A percentile compares a stretch with the other conserved stretches of the same genome.
phyloP scores from a whole-genome alignment of 306 rosid species.

The Quillaja saponaria region DNA sequence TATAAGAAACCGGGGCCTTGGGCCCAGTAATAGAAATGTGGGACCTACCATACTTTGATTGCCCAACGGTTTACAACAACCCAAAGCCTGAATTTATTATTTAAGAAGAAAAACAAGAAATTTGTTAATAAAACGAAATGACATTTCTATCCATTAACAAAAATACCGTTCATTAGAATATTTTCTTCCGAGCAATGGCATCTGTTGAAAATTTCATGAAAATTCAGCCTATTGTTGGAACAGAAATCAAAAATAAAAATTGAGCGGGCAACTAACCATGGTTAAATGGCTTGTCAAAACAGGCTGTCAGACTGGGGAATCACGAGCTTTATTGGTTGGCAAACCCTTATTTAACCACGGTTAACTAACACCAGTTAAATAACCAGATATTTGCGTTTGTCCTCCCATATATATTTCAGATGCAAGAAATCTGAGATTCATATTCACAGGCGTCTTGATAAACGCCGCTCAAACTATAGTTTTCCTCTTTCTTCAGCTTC shows the following conservation, averaged over 20 bases:
- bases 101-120: too few relatives aligned
- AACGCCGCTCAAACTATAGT: conserved; percentile 41
- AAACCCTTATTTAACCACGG: conserved; percentile 36
- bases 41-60: conserved; percentile 16
- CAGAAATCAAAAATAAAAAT: conserved; percentile 30
- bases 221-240: background rate
- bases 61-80: conserved; percentile 21
- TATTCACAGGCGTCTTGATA: conserved; percentile 67
- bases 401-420: conserved; percentile 24
- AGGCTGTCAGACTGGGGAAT: conserved; percentile 27
- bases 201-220: background rate
- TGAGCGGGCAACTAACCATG: background rate
- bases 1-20: too few relatives aligned
- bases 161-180: too few relatives aligned
- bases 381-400: conserved; percentile 35
- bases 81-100: too few relatives aligned
- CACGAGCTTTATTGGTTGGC: conserved; percentile 7
- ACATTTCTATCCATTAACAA: background rate
- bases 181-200: background rate
- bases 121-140: background rate
- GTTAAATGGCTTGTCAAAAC: conserved; percentile 29
- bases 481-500: background rate
- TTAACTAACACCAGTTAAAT: conserved; percentile 40
- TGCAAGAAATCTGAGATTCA: background rate
- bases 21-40: conserved; percentile 17